Conservation (phyloP, 768 basidiomycete species). For the Trametopsis cervina region DNA sequence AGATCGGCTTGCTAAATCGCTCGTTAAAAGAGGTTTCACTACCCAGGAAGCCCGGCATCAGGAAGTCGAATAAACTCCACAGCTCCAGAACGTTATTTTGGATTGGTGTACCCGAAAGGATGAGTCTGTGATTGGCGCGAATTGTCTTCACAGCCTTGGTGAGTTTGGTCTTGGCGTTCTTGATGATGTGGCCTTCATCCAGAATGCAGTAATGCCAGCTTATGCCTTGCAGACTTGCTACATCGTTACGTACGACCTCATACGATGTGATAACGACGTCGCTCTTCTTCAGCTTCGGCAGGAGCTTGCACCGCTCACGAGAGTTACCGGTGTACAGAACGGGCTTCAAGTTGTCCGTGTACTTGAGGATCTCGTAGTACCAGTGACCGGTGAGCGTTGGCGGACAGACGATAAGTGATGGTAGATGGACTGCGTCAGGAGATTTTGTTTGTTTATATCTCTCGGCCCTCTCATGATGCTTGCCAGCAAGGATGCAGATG, state of each 20-base stretch:
- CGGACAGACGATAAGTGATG: slow-evolving; percentile 93
- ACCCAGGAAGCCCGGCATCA: slow-evolving; percentile 99
- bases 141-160: slow-evolving; percentile 93
- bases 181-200: slow-evolving; percentile 98
- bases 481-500: slow-evolving; percentile 93
- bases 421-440: slow-evolving; percentile 76
- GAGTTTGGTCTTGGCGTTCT: slow-evolving; percentile 97
- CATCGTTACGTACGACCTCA: slow-evolving; percentile 95
- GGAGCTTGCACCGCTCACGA: slow-evolving; percentile 66
- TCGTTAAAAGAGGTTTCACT: slow-evolving; percentile 93
- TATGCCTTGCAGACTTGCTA: slow-evolving; percentile 60
- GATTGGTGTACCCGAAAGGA: slow-evolving; percentile 95
- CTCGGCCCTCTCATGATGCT: slow-evolving; percentile 80
- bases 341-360: slow-evolving; percentile 76
- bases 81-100: slow-evolving; percentile 98
- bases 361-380: slow-evolving; percentile 97
- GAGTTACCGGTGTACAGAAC: slow-evolving; percentile 87
- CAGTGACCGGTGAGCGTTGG: slow-evolving; percentile 98
- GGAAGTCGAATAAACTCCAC: slow-evolving; percentile 98
- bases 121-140: slow-evolving; percentile 85
- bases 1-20: slow-evolving; percentile 90
- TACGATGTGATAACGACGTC: slow-evolving; percentile 98
- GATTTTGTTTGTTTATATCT: slow-evolving; percentile 58
- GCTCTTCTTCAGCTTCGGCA: slow-evolving; percentile 56
- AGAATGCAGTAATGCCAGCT: slow-evolving; percentile 95